phyloP scores from a whole-genome alignment of 306 rosid genomes.

The Luffa aegyptiaca region DNA sequence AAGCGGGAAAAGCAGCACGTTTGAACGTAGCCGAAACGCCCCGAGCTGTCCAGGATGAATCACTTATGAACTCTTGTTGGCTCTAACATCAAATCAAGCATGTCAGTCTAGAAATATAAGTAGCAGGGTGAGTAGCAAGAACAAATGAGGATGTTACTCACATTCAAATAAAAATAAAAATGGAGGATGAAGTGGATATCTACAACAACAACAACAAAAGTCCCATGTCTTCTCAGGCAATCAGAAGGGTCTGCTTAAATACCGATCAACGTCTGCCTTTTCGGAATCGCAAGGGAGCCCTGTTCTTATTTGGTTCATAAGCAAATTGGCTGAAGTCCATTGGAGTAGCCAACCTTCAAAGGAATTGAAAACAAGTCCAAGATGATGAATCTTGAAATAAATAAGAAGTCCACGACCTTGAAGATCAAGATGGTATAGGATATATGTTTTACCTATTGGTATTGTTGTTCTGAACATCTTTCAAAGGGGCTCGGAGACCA shows the following conservation, averaged over 20 bases:
- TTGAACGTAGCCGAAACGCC: neutral
- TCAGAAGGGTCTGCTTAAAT: neutral
- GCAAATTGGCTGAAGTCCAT: slow-evolving; percentile 9
- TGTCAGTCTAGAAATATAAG: neutral
- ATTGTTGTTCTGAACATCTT: slow-evolving; percentile 44
- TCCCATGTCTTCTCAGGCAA: neutral
- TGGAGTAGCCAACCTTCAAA: neutral
- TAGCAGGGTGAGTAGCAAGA: neutral
- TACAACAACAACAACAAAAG: neutral
- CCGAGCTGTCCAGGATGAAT: neutral
- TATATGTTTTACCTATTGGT: slow-evolving; percentile 32
- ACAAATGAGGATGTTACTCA: neutral
- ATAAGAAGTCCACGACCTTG: neutral
- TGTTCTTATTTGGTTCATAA: slow-evolving; percentile 8
- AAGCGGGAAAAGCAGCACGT: neutral
- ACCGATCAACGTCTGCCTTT: neutral
- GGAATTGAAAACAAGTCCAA: neutral
- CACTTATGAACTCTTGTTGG: neutral
- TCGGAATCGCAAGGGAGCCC: neutral
- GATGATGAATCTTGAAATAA: neutral
- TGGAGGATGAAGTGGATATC: neutral
- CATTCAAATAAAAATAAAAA: slow-evolving; percentile 4
- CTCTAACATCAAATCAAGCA: neutral
- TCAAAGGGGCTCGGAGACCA: slow-evolving; percentile 84
- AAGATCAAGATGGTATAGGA: slow-evolving; percentile 1